Evolutionary conservation across 164 flowering plant genomes (phyloP), one percentile per base, ranked within the genome.

Genomic region (Dillenia turbinata): DNA sequence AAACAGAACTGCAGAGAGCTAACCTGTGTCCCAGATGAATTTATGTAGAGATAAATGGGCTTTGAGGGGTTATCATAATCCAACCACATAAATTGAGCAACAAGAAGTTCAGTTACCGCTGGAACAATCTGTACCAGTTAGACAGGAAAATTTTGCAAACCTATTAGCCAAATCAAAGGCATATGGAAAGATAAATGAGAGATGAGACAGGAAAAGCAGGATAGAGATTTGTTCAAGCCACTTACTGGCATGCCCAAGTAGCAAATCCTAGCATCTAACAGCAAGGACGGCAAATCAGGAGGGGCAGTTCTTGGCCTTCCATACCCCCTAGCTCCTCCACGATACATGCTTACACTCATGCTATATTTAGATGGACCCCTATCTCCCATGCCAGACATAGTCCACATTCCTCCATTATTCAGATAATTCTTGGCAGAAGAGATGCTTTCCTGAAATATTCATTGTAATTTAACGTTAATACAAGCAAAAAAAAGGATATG

Each of bases 201-300:
- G 33, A 59, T 40, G 49, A 14, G 2, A 60, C 13, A 24, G 6
- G 0, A 47, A 24, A 1, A 12, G 46, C 46, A 22, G 52, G 12
- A 33, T 5, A n/a, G 48, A 67, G 45, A 66, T 45, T 9, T 40
- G 47, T 40, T 33, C 57, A 10, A 63, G 40, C 43, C 43, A 44
- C 92, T 81, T 75, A 94, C 99, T 13, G 99, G 95, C 99, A 94
- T 87, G 58, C 96, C 97, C 6, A 94, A 77, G 56, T 83, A 94
- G 71, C 69, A 61, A 60, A 94, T 85, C 47, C 99, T 79, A 72
- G 89, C 81, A 83, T 91, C 92, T 68, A 94, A 75, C 46, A 91
- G 89, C 70, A 89, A 64, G 40, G 97, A 89, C 55, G 97, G 99
- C 79, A 94, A 74, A 83, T 94, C 99, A 52, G 98, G 98, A 61